A percentile compares a stretch with the other conserved stretches of the same genome.
Evolutionary conservation across 805 yeast genomes (phyloP).

Genomic region (Teunomyces funiuensis): DNA sequence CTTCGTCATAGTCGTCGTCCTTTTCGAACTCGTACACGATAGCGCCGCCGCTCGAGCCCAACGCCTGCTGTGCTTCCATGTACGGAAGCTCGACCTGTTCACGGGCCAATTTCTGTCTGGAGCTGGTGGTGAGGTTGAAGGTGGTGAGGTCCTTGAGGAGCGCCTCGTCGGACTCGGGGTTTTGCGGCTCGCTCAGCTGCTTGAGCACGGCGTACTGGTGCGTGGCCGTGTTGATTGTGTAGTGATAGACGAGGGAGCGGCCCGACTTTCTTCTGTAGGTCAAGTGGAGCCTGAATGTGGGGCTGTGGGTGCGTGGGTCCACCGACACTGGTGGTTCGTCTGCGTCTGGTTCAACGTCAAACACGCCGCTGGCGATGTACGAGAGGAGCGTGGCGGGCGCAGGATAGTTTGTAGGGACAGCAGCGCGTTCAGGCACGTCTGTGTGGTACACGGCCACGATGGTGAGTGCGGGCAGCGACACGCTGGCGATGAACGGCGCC

Average conservation of each 20-base stretch:
- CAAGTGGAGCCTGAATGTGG: constrained; percentile 48
- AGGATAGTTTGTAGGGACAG: constrained; percentile 50
- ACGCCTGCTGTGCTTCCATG: constrained; percentile 77
- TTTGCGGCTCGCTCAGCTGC: constrained; percentile 15
- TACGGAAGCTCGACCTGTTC: constrained; percentile 91
- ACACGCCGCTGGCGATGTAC: constrained; percentile 73
- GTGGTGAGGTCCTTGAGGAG: constrained; percentile 77
- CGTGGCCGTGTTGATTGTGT: constrained; percentile 46
- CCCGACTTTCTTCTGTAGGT: constrained; percentile 84
- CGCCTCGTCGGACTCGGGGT: constrained; percentile 46
- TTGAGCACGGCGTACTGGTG: constrained; percentile 42
- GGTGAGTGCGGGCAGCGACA: constrained; percentile 35
- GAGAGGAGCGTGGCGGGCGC: constrained; percentile 49
- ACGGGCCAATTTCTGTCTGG: constrained; percentile 71
- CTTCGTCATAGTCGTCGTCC: constrained; percentile 97
- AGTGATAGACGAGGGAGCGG: constrained; percentile 60
- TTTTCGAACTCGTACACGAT: constrained; percentile 94
- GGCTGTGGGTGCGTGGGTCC: constrained; percentile 43
- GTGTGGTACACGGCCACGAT: constrained; percentile 40
- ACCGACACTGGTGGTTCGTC: constrained; percentile 59
- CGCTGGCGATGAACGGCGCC: constrained; percentile 48
- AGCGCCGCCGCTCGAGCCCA: constrained; percentile 74
- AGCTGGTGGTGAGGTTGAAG: constrained; percentile 75
- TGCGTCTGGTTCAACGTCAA: constrained; percentile 54
- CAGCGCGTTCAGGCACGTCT: constrained; percentile 39